These are phyloP conservation scores for Yamadazyma jaroonii DNA, from an alignment of 1,139 yeast species.

Conservation along the genomic window DNA sequence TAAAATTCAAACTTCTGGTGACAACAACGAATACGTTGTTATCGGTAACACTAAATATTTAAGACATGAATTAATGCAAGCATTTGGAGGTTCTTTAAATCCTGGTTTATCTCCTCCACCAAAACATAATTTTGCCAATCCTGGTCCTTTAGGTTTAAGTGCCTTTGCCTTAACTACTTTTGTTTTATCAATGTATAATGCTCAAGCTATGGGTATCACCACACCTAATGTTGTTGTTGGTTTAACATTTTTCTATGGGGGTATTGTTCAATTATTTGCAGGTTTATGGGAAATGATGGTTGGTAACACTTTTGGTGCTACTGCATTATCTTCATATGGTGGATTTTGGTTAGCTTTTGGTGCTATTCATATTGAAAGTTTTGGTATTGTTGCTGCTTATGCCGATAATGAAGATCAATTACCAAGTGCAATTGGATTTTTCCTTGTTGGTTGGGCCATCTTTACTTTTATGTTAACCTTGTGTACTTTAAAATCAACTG, in stretches of 20 bases:
- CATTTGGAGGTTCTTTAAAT: constrained; percentile 69
- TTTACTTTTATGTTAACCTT: constrained; percentile 58
- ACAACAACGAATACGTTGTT: constrained; percentile 20
- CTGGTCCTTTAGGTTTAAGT: constrained; percentile 59
- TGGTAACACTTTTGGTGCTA: constrained; percentile 65
- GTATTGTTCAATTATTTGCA: constrained; percentile 60
- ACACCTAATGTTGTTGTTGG: constrained; percentile 42
- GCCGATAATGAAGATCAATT: constrained; percentile 39
- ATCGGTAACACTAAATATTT: constrained; percentile 31
- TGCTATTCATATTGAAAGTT: constrained; percentile 52
- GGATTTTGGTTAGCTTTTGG: constrained; percentile 74
- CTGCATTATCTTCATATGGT: constrained; percentile 68
- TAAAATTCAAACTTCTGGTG: constrained; percentile 20
- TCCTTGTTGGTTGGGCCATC: constrained; percentile 62
- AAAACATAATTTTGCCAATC: constrained; percentile 43
- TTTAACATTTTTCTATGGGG: constrained; percentile 51
- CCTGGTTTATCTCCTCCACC: constrained; percentile 20
- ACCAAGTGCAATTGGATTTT: constrained; percentile 55
- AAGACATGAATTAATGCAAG: constrained; percentile 38
- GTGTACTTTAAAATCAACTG: constrained; percentile 62
- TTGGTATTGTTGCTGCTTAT: constrained; percentile 55
- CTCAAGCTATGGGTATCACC: constrained; percentile 37
- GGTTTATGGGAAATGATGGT: constrained; percentile 65
- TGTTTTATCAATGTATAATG: constrained; percentile 40
- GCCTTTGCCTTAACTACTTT: constrained; percentile 54